Conservation (phyloP, 2,329 filamentous ascomycete species). For the Rhinocladiella similis region DNA sequence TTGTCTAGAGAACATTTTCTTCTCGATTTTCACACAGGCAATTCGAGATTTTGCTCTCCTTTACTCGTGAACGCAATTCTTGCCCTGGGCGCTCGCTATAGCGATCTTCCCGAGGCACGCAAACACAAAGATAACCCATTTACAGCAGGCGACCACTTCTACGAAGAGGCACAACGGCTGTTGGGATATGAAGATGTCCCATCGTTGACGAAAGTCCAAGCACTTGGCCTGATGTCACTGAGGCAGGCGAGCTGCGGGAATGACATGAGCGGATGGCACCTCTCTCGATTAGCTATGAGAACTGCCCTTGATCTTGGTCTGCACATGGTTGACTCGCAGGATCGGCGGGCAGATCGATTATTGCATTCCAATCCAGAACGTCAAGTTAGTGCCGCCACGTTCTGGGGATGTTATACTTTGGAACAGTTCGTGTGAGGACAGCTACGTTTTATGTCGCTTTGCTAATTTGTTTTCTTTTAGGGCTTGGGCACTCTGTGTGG, state of each 20-base stretch:
- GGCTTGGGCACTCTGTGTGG: constrained; percentile 4
- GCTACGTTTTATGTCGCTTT: too few relatives aligned
- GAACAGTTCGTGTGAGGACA: constrained; percentile 1
- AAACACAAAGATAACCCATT: constrained; percentile 35
- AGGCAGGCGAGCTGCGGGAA: constrained; percentile 12
- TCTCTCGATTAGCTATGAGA: constrained; percentile 2
- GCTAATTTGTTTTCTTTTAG: not conserved
- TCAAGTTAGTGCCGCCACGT: constrained; percentile 7
- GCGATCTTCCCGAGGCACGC: constrained; percentile 35
- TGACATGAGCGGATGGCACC: constrained; percentile 9
- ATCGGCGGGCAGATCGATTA: not conserved
- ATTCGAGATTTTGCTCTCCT: constrained; percentile 7
- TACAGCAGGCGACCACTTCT: constrained; percentile 36
- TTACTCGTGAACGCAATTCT: constrained; percentile 37
- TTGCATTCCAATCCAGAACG: not conserved
- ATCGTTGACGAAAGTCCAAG: constrained; percentile 40
- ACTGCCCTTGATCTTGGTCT: constrained; percentile 5
- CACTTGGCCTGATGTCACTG: constrained; percentile 34
- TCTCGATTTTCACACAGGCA: constrained; percentile 7
- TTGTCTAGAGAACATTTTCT: constrained; percentile 14
- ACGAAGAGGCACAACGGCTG: constrained; percentile 10
- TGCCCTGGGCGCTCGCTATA: constrained; percentile 37
- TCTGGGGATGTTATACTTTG: constrained; percentile 10
- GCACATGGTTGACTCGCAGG: not conserved
- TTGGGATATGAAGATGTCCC: constrained; percentile 34